Evolutionary conservation across 305 asterid species (phyloP), one percentile per base, ranked within the genome.

Genomic region (Rubia peregrina): DNA sequence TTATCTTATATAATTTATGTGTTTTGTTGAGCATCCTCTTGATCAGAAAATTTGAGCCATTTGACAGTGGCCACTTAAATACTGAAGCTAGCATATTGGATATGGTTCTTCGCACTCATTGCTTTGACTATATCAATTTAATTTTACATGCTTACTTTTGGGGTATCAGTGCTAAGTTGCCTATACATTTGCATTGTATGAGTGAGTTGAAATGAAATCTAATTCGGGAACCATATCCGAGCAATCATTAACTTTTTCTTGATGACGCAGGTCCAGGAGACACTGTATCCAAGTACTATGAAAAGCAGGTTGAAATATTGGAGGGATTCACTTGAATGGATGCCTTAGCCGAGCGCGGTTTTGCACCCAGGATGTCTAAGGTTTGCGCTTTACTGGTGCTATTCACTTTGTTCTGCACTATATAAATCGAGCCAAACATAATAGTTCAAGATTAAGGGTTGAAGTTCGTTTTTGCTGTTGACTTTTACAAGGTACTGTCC

Each of bases 261-360:
- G 79, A 63, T 74, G 72, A 68, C 73, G 51, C 80, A 79, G 86
- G 82, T 65, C 75, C 80, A 48, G 88, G 81, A 78, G 84, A 81
- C 70, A 74, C 71, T 22, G 77, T 84, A 11, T 85, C 88, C 1
- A 84, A 79, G 36, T 81, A 84, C 64, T 81, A 84, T 75, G 83
- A 84, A 67, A 86, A 84, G 63, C 88, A 84, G 30, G 88, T 81
- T 21, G 86, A 84, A 76, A 81, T 84, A 2, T 26, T 26, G 30
- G 30, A 26, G 30, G 1, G 30, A 26, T 26, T 26, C 30, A 26
- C 30, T 26, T 84, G 2, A 26, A 26, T 26, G 30, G 30, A 26
- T 26, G 30, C 30, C 30, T 26, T 26, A 26, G 30, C 30, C 30
- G 30, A 26, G 30, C 30, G 30, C 2, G 30, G 30, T 26, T 26